Evolutionary conservation across 768 basidiomycete species (phyloP).

Genomic region (Inosperma sp.): DNA sequence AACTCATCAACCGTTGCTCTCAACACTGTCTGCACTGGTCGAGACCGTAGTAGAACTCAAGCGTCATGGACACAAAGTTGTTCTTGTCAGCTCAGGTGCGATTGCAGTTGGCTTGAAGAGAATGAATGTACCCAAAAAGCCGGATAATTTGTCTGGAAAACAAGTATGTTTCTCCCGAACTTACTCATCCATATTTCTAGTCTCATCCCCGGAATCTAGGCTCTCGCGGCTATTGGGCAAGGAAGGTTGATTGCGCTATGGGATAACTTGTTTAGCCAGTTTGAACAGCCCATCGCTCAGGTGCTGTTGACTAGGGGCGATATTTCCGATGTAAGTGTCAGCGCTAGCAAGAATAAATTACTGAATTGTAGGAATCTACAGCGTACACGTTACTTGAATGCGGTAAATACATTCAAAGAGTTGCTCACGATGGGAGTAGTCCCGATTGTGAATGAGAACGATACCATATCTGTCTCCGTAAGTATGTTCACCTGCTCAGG

Average conservation of each 20-base stretch:
- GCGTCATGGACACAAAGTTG: constrained; percentile 83
- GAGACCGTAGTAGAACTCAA: constrained; percentile 83
- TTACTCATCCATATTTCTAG: not conserved
- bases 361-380: constrained; percentile 28
- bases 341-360: not conserved
- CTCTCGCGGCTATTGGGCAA: constrained; percentile 95
- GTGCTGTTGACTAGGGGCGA: constrained; percentile 91
- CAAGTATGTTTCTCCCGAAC: constrained; percentile 52
- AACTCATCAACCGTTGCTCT: constrained; percentile 87
- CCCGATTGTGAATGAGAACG: constrained; percentile 98
- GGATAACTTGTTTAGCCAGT: constrained; percentile 93
- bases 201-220: too few relatives aligned
- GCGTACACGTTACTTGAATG: constrained; percentile 95
- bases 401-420: constrained; percentile 92
- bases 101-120: constrained; percentile 92
- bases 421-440: constrained; percentile 91
- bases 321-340: constrained; percentile 80
- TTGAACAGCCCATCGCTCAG: constrained; percentile 95
- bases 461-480: constrained; percentile 96
- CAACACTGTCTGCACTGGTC: constrained; percentile 86
- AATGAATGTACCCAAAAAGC: constrained; percentile 76
- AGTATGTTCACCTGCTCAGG: constrained; percentile 30
- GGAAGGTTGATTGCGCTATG: constrained; percentile 93
- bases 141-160: constrained; percentile 84
- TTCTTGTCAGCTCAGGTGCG: constrained; percentile 95